Evolutionary conservation across 306 rosid species (phyloP), one percentile per base, ranked within the genome.

Genomic region (Crotalaria pallida): DNA sequence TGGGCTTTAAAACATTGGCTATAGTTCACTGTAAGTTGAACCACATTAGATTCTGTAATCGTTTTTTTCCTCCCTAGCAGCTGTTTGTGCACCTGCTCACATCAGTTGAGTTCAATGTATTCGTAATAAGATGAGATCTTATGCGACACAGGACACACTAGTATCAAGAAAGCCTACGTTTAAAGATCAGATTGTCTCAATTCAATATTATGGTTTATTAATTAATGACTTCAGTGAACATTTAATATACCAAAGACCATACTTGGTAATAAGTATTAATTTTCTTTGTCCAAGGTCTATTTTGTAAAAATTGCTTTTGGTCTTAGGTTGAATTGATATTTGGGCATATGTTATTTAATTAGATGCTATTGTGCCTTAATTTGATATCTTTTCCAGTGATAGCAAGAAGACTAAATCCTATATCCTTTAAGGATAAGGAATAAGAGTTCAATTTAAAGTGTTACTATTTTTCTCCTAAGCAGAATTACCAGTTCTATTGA

Each of bases 31-130:
- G 22, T 41, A 12, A 44, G 59, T 77, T 18, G 15, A 69, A 63
- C 36, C 67, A 65, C n/a, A 8, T 67, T 33, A 16, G 53, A 55
- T 45, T 29, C 53, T 31, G 56, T 45, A 10, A 34, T 66, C 29
- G 52, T 15, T 61, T 61, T 52, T 58, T 67, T 70, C 55, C 61
- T 55, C 44, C 67, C 36, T 36, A 62, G 52, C 44, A 52, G 34
- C 4, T 45, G 75, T 19, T 36, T 23, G 40, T 9, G 19, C 56
- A 61, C 22, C 60, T 63, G 44, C 62, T 44, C 53, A 52, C 44
- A 52, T 44, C 60, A 62, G 61, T 33, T 31, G 57, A 73, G 72
- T 62, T 49, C 71, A 27, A 53, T 31, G 45, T 16, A 62, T 23
- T 62, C 43, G 67, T 62, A 44, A 66, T 11, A 56, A 15, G 51